These are phyloP conservation scores for Pochonia chlamydosporia DNA, from an alignment of 2,329 filamentous ascomycete genomes.

Conservation along the genomic window DNA sequence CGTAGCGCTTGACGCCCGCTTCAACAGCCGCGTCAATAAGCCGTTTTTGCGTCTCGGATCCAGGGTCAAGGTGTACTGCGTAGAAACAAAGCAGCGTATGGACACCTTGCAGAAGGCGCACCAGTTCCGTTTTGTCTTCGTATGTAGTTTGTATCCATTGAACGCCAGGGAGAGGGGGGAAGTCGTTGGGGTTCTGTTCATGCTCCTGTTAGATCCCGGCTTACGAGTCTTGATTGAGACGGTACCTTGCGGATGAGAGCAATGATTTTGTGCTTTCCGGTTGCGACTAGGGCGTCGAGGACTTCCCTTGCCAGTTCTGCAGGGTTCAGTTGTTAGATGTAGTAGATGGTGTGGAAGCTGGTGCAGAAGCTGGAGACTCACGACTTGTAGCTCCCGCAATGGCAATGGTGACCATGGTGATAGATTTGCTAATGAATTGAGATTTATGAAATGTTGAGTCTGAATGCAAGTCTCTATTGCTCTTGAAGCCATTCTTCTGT, in stretches of 20 bases:
- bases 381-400: background rate
- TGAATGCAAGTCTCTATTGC: too few species aligned
- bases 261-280: slow-evolving; percentile 45
- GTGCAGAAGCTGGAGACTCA: background rate
- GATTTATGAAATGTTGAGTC: too few species aligned
- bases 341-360: background rate
- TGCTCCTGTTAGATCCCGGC: background rate
- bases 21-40: slow-evolving; percentile 52
- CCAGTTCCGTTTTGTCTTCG: slow-evolving; percentile 23
- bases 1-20: slow-evolving; percentile 54
- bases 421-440: too few species aligned
- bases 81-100: slow-evolving; percentile 51
- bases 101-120: slow-evolving; percentile 33
- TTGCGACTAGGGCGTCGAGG: slow-evolving; percentile 41
- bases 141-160: slow-evolving; percentile 41
- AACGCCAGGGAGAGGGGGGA: slow-evolving; percentile 19
- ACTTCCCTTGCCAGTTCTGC: slow-evolving; percentile 48
- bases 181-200: background rate
- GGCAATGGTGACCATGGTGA: background rate
- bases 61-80: slow-evolving; percentile 23
- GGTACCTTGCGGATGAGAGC: slow-evolving; percentile 42
- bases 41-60: slow-evolving; percentile 27
- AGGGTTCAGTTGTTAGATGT: background rate
- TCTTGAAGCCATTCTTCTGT: too few species aligned
- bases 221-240: slow-evolving; percentile 4